phyloP scores from a whole-genome alignment of 768 basidiomycete genomes.

The Clitopilus passeckerianus region DNA sequence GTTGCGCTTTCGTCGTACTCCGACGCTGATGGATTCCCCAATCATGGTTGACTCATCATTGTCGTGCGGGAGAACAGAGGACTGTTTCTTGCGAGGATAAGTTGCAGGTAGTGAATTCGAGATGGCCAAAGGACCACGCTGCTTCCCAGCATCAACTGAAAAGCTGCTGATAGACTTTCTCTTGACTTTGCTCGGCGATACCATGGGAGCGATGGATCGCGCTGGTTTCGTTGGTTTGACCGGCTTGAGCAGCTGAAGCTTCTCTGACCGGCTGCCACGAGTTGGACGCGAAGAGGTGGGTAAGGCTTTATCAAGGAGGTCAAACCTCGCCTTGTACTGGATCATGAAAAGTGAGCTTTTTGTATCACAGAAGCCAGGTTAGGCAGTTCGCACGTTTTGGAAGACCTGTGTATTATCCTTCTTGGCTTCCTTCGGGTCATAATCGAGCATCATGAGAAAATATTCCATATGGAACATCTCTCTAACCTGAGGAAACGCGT shows the following conservation, averaged over 20 bases:
- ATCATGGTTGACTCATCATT: not conserved
- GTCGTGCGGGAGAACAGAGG: not conserved
- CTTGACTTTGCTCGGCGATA: not conserved
- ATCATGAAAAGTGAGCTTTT: conserved; percentile 2
- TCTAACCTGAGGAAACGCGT: conserved; percentile 48
- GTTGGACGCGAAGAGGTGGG: conserved; percentile 53
- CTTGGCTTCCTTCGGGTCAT: conserved; percentile 80
- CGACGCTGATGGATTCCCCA: not conserved
- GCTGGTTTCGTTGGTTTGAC: not conserved
- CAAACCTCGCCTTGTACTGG: conserved; percentile 59
- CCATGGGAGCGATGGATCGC: not conserved
- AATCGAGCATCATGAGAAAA: conserved; percentile 71
- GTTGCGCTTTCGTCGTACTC: not conserved
- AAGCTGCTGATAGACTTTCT: not conserved
- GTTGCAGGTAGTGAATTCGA: not conserved
- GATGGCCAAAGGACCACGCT: not conserved
- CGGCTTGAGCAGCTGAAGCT: not conserved
- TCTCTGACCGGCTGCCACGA: conserved; percentile 47
- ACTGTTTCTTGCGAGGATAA: not conserved
- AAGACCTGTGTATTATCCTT: conserved; percentile 69
- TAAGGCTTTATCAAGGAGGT: conserved; percentile 49
- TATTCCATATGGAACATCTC: conserved; percentile 88
- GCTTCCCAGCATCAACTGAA: not conserved
- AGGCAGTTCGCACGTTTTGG: conserved; percentile 49
- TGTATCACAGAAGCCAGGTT: not conserved